Base-by-base conservation (phyloP, 345 rosid genomes). In the Camelina sativa region DNA sequence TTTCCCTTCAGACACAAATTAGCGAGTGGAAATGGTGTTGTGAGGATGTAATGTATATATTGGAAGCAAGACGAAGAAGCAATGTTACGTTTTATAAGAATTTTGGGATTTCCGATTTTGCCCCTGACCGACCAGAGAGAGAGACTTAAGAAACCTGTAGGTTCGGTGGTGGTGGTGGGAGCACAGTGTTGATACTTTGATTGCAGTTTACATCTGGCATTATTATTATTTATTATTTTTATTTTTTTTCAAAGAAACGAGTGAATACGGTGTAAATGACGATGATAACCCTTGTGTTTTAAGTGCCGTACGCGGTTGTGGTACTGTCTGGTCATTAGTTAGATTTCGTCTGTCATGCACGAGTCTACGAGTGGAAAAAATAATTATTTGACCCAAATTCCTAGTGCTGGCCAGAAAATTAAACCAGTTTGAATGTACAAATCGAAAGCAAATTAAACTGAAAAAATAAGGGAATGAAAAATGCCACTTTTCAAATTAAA, bases 111-210 rank as follows among this genome's bases (percentile, higher is more conserved):
- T 15, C 76, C 76, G 46, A 63, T 41, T 73, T 63, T 41, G 0
- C 56, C 76, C 76, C 63, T 73, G n/a, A 17, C 76, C 69, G 76
- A 72, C 76, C 54, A 62, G 61, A 38, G 60, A 25, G 60, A 28
- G 51, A 71, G 40, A 50, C 32, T 3, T 2, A 4, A 10, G 5
- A 47, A 47, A 70, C 48, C 65, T 70, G 3, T n/a, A 58, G 67
- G 57, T 71, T 71, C 67, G 75, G 67, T 15, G 7, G 5, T 20
- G 7, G 5, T 20, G 66, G 74, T 48, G 28, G 67, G 62, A 72
- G 61, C 23, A 4, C 30, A 28, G 30, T 28, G 30, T 28, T 28
- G 30, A 28, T 28, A 4, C 30, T 23, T 25, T 25, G 28, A 25
- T 25, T 25, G 28, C 30, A 0, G 30, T 28, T 28, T 28, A 32